These are phyloP conservation scores for Lactifluus subvellereus DNA, from an alignment of 768 basidiomycete species.

Conservation along the genomic window DNA sequence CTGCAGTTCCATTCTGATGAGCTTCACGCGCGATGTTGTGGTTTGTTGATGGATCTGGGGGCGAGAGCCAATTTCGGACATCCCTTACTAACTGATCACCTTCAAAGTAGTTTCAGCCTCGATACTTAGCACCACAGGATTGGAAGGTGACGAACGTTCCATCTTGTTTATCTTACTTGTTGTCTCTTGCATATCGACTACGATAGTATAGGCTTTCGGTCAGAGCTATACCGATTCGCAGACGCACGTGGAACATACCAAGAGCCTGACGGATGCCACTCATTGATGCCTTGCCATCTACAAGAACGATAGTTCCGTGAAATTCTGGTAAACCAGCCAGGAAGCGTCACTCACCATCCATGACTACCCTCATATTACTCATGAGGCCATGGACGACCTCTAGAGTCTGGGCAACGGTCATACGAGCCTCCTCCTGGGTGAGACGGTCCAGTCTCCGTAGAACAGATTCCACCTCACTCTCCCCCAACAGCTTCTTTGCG, in stretches of 20 bases:
- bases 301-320: neutral
- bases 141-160: neutral
- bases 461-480: neutral
- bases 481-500: conserved; percentile 5
- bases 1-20: neutral
- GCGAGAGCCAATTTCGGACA: neutral
- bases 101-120: neutral
- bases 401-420: neutral
- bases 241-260: neutral
- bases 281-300: conserved; percentile 4
- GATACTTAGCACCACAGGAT: rapidly evolving
- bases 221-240: too few relatives aligned
- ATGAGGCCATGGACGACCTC: neutral
- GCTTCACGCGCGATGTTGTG: neutral
- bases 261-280: neutral
- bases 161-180: neutral
- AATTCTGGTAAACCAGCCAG: neutral
- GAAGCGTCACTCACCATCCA: neutral
- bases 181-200: neutral
- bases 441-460: neutral
- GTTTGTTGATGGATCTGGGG: conserved; percentile 5
- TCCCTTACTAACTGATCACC: neutral
- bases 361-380: neutral
- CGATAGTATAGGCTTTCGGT: neutral
- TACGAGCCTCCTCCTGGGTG: conserved; percentile 1